Percentiles rank a stretch among this genome's conserved stretches.
These are phyloP conservation scores for Calonectria crousiana DNA, from an alignment of 2,329 filamentous ascomycete species.

Conservation along the genomic window DNA sequence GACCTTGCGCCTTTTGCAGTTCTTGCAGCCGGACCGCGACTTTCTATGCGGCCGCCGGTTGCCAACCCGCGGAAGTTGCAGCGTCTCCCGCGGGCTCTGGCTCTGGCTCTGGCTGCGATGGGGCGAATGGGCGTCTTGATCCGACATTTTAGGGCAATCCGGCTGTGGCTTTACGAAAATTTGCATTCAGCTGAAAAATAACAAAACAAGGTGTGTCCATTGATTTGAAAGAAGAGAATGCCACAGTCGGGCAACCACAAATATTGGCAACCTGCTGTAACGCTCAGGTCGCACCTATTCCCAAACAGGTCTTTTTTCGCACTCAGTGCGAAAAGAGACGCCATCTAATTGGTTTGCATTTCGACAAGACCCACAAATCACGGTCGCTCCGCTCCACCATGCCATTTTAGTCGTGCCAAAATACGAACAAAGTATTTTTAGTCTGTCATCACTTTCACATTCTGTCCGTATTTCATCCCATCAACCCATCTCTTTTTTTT, in stretches of 20 bases:
- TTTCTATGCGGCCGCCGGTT: conserved; percentile 7
- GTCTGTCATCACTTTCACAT: background rate
- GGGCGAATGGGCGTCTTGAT: background rate
- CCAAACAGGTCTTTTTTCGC: background rate
- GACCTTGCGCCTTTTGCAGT: conserved; percentile 16
- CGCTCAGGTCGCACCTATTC: background rate
- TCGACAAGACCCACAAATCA: background rate
- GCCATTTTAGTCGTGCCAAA: background rate
- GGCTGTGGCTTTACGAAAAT: background rate
- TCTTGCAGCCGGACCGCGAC: background rate
- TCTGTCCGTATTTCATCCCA: background rate
- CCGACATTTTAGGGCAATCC: background rate
- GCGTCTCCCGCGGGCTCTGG: background rate
- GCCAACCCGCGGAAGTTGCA: background rate
- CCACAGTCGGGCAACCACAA: background rate
- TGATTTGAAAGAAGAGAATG: background rate
- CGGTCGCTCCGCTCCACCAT: background rate
- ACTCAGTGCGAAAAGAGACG: background rate
- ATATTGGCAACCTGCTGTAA: background rate
- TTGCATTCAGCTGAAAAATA: background rate
- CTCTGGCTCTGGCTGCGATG: background rate
- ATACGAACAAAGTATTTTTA: background rate
- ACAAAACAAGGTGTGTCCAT: background rate
- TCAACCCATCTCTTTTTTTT: background rate
- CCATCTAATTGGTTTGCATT: background rate